Evolutionary conservation across 768 basidiomycete genomes (phyloP), one percentile per base, ranked within the genome.

Genomic region (Gloeostereum incarnatum): DNA sequence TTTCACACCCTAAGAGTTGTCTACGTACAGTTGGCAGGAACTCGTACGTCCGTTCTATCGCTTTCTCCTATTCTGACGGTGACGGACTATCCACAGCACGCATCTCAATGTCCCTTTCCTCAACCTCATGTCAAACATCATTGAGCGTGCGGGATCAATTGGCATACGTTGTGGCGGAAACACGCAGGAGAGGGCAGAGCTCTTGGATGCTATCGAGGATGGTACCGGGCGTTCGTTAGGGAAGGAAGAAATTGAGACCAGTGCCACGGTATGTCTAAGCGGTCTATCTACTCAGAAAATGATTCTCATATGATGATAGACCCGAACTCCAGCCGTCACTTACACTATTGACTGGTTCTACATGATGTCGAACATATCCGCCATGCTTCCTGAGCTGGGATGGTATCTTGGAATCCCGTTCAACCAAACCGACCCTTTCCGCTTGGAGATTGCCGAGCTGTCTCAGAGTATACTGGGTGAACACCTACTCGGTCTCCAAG

Each of bases 131-230:
- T 66, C 74, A 4, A 81, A 83, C 45, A 61, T 91, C 27, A 36
- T 30, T 21, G 18, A 73, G 46, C 69, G 87, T 19, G 71, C 73
- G 3, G 84, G 84, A 2, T 49, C 56, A 1, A 73, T 85, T 5
- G 57, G 68, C 9, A 57, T 88, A n/a, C 74, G 86, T 36, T 63
- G 89, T 1, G 86, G 87, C 18, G 86, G 86, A 32, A 89, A 89
- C 56, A 78, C 81, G 0, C 87, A 89, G 51, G 87, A 91, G 39
- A 69, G 63, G 2, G 79, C 76, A 6, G 51, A 58, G 3, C 54
- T 75, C 43, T 75, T 75, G 6, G 59, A 61, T 32, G 64, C 58
- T 24, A 68, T 77, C 6, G 52, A 69, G 0, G 66, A 75, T 42
- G 65, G 63, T 20, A 56, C 32, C 26, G 59, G 60, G 14, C 47